Base-by-base conservation (phyloP, 2,329 filamentous ascomycete genomes). In the Trichothecium sympodiale region DNA sequence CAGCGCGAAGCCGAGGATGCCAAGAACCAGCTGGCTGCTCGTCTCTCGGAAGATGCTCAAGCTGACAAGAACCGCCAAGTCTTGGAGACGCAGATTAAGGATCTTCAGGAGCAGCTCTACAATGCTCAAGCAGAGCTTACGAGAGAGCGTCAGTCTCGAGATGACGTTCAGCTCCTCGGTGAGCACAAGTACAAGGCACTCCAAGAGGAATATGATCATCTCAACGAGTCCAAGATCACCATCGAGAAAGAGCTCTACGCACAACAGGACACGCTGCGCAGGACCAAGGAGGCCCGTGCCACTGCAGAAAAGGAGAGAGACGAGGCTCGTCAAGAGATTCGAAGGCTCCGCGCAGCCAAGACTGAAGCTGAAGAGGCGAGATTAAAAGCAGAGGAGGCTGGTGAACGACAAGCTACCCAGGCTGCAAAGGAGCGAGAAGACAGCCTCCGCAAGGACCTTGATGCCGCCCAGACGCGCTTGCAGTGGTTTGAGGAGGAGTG, bases 171-270 rank as follows among this genome's bases (percentile, higher is more conserved):
- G 43, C 76, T 94, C 46, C 80, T 96, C 38, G 79, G 84, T 4
- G 87, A 95, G 46, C 88, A 94, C 60, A 93, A 91, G 54, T 84
- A 80, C 48, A 69, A 83, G 31, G 76, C 80, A 34, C 67, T 98
- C 41, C 80, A 88, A 53, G 79, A 88, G 17, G 87, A 96, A 45
- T 94, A 79, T 47, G 80, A 93, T 34, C 74, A 77, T 25, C 69
- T 96, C 25, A 94, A 94, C 48, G 87, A 95, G 43, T 80, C 86
- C 18, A 98, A 98, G 59, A 94, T 95, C 49, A 94, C 80, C 32
- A 94, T 98, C 43, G 89, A 98, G 58, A 96, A 95, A 57, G 89
- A 96, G 58, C 80, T 98, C 55, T 96, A 96, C 54, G 81, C 84
- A 5, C 89, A 96, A 52, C 88, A 95, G 56, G 89, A 98, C 52